phyloP scores from a whole-genome alignment of 2,329 filamentous ascomycete genomes.

The Pyrenophora seminiperda region DNA sequence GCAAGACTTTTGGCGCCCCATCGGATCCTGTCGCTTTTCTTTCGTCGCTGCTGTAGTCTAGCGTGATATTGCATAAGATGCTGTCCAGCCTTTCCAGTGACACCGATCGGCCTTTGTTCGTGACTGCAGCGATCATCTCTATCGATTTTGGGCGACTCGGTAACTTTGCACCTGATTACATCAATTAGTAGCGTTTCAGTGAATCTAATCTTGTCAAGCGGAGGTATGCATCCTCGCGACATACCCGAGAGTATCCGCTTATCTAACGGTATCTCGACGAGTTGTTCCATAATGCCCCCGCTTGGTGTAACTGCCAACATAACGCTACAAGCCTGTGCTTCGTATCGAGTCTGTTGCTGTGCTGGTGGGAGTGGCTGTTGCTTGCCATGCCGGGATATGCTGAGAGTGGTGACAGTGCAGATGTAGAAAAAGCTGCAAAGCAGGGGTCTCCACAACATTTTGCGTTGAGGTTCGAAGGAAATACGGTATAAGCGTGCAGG shows the following conservation, averaged over 20 bases:
- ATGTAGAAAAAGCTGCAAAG: conserved; percentile 2
- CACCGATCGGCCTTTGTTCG: conserved; percentile 15
- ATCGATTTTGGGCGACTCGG: conserved; percentile 17
- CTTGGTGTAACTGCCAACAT: conserved; percentile 22
- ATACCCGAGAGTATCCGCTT: conserved; percentile 21
- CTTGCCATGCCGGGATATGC: conserved; percentile 7
- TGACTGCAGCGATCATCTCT: conserved; percentile 25
- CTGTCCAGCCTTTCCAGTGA: conserved; percentile 22
- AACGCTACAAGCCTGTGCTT: conserved; percentile 5
- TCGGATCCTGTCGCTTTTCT: conserved; percentile 9
- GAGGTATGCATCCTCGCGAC: background rate
- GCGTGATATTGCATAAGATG: conserved; percentile 27
- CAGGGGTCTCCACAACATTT: conserved; percentile 6
- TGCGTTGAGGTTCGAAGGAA: no score
- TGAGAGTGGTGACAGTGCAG: conserved; percentile 5
- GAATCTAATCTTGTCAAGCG: no score
- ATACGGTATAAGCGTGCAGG: no score
- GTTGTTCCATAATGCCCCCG: conserved; percentile 16
- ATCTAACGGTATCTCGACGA: conserved; percentile 23
- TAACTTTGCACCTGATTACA: conserved; percentile 15
- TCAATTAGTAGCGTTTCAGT: no score
- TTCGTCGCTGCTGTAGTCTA: conserved; percentile 22
- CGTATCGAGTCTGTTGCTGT: background rate
- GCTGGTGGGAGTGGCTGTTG: conserved; percentile 15
- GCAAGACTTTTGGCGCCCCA: conserved; percentile 18